Conservation (phyloP, 2,329 filamentous ascomycete genomes). For the Fusarium coicis region DNA sequence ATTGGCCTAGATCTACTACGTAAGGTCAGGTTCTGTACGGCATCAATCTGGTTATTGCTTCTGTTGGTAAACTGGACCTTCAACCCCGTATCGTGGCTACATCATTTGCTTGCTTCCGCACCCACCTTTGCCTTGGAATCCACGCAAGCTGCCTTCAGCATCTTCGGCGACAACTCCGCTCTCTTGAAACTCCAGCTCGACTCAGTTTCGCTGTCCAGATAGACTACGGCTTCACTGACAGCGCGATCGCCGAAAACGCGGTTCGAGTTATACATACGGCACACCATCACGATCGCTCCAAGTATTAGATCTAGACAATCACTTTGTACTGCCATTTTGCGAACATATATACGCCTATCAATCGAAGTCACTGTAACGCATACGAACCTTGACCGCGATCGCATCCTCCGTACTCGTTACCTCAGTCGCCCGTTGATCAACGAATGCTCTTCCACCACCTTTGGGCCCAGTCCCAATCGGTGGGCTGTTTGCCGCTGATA, state of each 20-base stretch:
- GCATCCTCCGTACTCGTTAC: conserved; percentile 24
- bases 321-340: not conserved
- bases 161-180: conserved; percentile 30
- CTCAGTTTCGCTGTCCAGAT: conserved; percentile 18
- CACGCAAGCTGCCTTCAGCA: conserved; percentile 34
- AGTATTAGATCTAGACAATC: not conserved
- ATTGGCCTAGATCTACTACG: conserved; percentile 21
- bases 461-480: conserved; percentile 54
- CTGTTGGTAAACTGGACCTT: conserved; percentile 15
- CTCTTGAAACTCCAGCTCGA: conserved; percentile 27
- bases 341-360: conserved; percentile 4
- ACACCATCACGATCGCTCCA: not conserved
- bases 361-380: conserved; percentile 13
- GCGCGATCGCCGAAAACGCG: conserved; percentile 16
- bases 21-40: conserved; percentile 12
- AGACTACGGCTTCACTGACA: not conserved
- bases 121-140: conserved; percentile 35
- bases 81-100: not conserved
- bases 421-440: conserved; percentile 35
- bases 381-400: conserved; percentile 24
- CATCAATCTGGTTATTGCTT: conserved; percentile 33
- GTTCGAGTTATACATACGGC: conserved; percentile 2
- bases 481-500: conserved; percentile 49
- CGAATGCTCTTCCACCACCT: conserved; percentile 51
- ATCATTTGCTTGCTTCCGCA: conserved; percentile 13